These are phyloP conservation scores for Sphagnum magellanicum DNA, from an alignment of 228 moss, liverwort and hornwort species.

Conservation along the genomic window DNA sequence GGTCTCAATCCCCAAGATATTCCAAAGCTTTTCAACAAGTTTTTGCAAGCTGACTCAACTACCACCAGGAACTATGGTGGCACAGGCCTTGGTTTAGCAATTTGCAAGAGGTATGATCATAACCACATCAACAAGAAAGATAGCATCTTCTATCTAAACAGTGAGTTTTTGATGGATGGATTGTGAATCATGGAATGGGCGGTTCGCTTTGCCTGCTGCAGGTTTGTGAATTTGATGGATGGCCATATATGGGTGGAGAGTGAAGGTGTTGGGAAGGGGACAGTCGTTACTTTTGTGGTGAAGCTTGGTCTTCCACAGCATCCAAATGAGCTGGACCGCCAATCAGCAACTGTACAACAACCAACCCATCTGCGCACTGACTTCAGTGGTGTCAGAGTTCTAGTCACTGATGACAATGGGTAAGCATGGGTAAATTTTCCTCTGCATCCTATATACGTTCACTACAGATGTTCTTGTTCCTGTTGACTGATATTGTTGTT, in stretches of 20 bases:
- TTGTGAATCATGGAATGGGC: neutral
- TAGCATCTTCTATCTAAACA: too few species aligned
- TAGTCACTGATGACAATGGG: conserved; percentile 64
- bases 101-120: conserved; percentile 72
- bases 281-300: conserved; percentile 38
- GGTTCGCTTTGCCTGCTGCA: conserved; percentile 3
- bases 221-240: conserved; percentile 57
- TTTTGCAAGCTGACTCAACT: conserved; percentile 87
- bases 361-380: conserved; percentile 37
- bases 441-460: too few species aligned
- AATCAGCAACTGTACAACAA: conserved; percentile 15
- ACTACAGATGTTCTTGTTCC: too few species aligned
- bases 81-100: conserved; percentile 91
- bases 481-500: neutral
- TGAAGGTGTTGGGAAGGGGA: conserved; percentile 48
- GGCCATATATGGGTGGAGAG: conserved; percentile 57
- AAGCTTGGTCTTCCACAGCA: conserved; percentile 46
- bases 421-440: conserved; percentile 7
- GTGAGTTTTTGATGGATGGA: too few species aligned
- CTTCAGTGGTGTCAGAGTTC: conserved; percentile 47
- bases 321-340: conserved; percentile 33
- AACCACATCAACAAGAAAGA: too few species aligned
- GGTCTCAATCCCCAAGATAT: conserved; percentile 79
- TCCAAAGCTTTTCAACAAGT: conserved; percentile 86
- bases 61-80: conserved; percentile 95